These are phyloP conservation scores for Aspergillus homomorphus DNA, from an alignment of 495 filamentous ascomycete genomes.

Conservation along the genomic window DNA sequence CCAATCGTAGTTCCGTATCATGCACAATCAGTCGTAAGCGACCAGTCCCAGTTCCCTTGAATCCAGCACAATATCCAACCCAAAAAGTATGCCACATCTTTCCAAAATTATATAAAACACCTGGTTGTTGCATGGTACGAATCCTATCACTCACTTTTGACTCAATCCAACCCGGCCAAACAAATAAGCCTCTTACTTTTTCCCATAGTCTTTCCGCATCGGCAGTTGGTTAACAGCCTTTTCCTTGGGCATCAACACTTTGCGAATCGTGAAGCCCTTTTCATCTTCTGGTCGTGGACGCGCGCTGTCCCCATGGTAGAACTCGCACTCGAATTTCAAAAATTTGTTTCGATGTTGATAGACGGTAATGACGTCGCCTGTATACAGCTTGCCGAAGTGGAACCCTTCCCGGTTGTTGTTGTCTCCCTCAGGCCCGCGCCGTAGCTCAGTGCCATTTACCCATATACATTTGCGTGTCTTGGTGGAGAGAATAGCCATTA, in stretches of 20 bases:
- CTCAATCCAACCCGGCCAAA: not conserved
- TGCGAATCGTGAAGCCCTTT: conserved; percentile 38
- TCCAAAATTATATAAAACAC: not conserved
- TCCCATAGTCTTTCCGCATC: conserved; percentile 20
- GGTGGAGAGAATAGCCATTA: conserved; percentile 67
- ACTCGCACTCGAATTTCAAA: conserved; percentile 52
- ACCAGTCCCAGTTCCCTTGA: not conserved
- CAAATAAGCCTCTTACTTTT: conserved; percentile 3
- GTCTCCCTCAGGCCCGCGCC: conserved; percentile 39
- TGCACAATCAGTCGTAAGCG: not conserved
- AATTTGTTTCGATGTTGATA: conserved; percentile 47
- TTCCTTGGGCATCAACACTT: conserved; percentile 32
- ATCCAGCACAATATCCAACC: not conserved
- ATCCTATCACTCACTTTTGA: no score
- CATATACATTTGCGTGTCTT: conserved; percentile 66
- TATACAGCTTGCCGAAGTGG: conserved; percentile 64
- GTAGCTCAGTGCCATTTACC: conserved; percentile 64
- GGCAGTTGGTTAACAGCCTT: conserved; percentile 29
- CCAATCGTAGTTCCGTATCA: not conserved
- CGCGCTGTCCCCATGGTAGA: conserved; percentile 51
- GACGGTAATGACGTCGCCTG: conserved; percentile 68
- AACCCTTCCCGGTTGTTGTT: conserved; percentile 47
- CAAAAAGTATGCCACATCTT: not conserved
- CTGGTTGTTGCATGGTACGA: no score
- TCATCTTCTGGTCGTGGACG: conserved; percentile 41